Evolutionary conservation across 164 flowering plant species (phyloP).

Genomic region (Piper betle): DNA sequence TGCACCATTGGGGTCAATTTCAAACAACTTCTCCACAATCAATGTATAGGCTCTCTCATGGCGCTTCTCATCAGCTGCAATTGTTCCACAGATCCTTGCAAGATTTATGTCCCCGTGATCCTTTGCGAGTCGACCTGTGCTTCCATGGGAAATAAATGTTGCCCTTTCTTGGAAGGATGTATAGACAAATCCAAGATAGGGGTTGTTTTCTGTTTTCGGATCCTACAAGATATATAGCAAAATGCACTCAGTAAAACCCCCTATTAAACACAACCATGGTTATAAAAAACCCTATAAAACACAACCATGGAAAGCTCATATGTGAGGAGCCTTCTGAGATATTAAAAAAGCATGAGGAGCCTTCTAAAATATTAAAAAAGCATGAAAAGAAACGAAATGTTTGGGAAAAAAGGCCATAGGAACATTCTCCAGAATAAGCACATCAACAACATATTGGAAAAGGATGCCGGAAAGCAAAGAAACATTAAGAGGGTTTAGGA

Average conservation of each 20-base stretch:
- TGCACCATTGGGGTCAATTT: slow-evolving; percentile 57
- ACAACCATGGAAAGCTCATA: not conserved
- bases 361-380: too few species aligned
- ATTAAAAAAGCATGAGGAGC: too few species aligned
- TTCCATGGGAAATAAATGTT: slow-evolving; percentile 66
- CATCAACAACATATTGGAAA: not conserved
- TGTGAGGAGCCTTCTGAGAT: too few species aligned
- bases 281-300: too few species aligned
- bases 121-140: slow-evolving; percentile 58
- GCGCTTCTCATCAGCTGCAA: slow-evolving; percentile 70
- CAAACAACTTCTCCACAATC: slow-evolving; percentile 61
- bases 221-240: slow-evolving; percentile 22
- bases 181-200: slow-evolving; percentile 68
- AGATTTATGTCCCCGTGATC: slow-evolving; percentile 53
- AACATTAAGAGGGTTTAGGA: not conserved
- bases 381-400: not conserved
- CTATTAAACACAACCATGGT: too few species aligned
- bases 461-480: not conserved
- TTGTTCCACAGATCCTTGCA: slow-evolving; percentile 67
- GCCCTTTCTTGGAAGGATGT: slow-evolving; percentile 82
- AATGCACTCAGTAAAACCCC: too few species aligned
- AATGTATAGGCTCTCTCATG: slow-evolving; percentile 59
- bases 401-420: not conserved
- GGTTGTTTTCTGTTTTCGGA: slow-evolving; percentile 63
- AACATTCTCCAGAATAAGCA: too few species aligned